Conservation (phyloP, 768 basidiomycete species). For the Termitomyces sp. region DNA sequence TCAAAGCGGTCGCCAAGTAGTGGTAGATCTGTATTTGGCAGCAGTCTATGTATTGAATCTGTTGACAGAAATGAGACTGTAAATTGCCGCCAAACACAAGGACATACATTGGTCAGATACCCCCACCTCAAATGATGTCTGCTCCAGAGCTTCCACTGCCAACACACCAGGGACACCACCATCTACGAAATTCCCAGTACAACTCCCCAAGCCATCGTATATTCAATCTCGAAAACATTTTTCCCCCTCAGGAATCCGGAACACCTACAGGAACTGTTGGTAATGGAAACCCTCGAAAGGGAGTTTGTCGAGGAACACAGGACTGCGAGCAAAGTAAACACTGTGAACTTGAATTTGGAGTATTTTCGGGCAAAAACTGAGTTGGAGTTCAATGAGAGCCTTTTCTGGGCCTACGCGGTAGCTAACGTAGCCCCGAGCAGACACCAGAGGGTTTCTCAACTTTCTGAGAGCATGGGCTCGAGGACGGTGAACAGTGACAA, state of each 20-base stretch:
- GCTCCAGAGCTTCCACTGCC: slow-evolving; percentile 38
- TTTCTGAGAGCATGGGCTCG: no score
- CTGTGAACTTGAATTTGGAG: slow-evolving; percentile 33
- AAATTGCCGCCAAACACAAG: neutral
- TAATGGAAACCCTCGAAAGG: slow-evolving; percentile 56
- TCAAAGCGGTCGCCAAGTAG: slow-evolving; percentile 74
- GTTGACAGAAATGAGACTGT: neutral
- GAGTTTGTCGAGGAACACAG: slow-evolving; percentile 38
- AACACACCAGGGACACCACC: slow-evolving; percentile 63
- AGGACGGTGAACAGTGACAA: no score
- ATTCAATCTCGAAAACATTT: slow-evolving; percentile 46
- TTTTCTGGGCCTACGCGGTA: no score
- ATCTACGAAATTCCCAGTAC: slow-evolving; percentile 42
- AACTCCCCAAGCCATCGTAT: slow-evolving; percentile 53
- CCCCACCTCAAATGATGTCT: slow-evolving; percentile 56
- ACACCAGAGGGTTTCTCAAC: no score
- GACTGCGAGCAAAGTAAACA: slow-evolving; percentile 41
- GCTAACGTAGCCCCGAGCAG: no score
- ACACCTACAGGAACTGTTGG: slow-evolving; percentile 45
- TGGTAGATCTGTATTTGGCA: slow-evolving; percentile 39
- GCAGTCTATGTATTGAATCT: slow-evolving; percentile 50
- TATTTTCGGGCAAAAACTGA: slow-evolving; percentile 28
- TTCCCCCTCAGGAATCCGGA: slow-evolving; percentile 36
- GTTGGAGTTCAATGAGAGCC: slow-evolving; percentile 31
- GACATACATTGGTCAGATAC: slow-evolving; percentile 46